phyloP scores from a whole-genome alignment of 116 monocot genomes.

The Phalaenopsis hybrid region DNA sequence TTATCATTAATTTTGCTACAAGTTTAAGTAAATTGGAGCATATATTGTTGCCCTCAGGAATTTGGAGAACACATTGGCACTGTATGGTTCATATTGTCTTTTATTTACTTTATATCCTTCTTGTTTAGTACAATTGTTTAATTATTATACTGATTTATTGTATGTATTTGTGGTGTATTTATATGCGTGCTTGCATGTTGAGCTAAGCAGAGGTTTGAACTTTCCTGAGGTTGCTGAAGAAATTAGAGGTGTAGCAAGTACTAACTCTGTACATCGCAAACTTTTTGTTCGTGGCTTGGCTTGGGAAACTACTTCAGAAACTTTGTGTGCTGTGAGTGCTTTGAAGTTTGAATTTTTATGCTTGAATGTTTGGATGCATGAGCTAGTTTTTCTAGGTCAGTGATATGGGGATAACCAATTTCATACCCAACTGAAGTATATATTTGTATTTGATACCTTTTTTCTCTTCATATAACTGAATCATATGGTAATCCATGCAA shows the following conservation, averaged over 20 bases:
- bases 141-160: conserved; percentile 6
- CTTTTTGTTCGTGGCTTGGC: conserved; percentile 62
- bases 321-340: conserved; percentile 63
- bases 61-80: not conserved
- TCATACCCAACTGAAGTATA: not conserved
- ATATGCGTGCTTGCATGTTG: conserved; percentile 38
- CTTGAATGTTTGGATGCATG: conserved; percentile 34
- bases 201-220: conserved; percentile 38
- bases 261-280: conserved; percentile 55
- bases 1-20: not conserved
- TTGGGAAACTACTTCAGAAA: conserved; percentile 64
- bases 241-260: conserved; percentile 53
- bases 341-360: conserved; percentile 31
- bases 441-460: not conserved
- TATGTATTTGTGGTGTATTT: conserved; percentile 16
- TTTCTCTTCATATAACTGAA: not conserved
- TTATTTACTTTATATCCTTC: not conserved
- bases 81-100: not conserved
- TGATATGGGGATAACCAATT: not conserved
- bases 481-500: not conserved
- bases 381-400: not conserved
- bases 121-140: not conserved
- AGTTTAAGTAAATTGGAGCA: not conserved
- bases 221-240: conserved; percentile 43
- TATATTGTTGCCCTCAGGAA: not conserved